Base-by-base conservation (phyloP, 2,329 filamentous ascomycete genomes). In the Cladosporium sp. region DNA sequence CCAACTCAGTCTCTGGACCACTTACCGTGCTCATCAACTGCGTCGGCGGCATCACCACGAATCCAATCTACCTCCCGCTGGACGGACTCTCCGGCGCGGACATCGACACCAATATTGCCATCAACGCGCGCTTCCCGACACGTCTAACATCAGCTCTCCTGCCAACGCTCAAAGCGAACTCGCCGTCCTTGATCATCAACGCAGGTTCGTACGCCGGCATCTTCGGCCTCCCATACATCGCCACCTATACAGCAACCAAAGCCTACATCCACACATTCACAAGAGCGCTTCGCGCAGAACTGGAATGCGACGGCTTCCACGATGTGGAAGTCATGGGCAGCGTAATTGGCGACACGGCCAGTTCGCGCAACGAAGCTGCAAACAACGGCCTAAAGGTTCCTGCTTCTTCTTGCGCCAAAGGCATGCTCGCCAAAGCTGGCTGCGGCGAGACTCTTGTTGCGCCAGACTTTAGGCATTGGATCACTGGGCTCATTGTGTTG, bases 21-120 rank as follows among this genome's bases (percentile, higher is more conserved):
- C 74, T 88, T 35, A 85, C 81, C 0, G 75, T 87, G 2, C 75
- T 88, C 28, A 73, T 88, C 70, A 88, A 88, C 75, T 88, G 87
- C 72, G 81, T 85, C 0, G 85, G 85, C 23, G 82, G 82, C 12
- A 73, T 71, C 14, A 69, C 70, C 12, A 63, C 67, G 14, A 61
- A 75, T 64, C 72, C 75, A 4, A 67, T 71, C 1, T 83, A 77
- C 65, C 72, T 72, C 4, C 68, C 76, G 2, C 72, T 85, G 5
- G 72, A 77, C 14, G 71, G 78, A 2, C 75, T 75, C 12, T 72
- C 76, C 0, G 71, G 74, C 18, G 69, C 75, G 0, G 75, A 82
- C 35, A 73, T 84, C 65, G 75, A 81, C 65, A 68, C 67, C n/a
- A 77, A 80, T 28, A 74, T 85, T 64, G 79, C 79, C 64, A 73